Evolutionary conservation across 78 protist species (phyloP).

Genomic region (Cavenderia fasciculata): DNA sequence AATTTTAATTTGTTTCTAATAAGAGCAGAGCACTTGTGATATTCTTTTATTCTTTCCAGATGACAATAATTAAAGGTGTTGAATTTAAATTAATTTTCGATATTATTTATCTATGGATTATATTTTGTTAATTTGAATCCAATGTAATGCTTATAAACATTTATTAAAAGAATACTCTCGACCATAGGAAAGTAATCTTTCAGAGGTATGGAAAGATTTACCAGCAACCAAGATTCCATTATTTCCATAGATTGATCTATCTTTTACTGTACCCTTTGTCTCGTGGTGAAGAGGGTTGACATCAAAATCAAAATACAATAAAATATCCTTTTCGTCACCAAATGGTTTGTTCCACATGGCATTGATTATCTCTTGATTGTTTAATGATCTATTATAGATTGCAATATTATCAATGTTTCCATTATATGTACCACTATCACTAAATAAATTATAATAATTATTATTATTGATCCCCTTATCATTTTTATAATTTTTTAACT

Average conservation of each 20-base stretch:
- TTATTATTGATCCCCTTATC: too few species aligned
- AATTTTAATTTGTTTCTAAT: too few species aligned
- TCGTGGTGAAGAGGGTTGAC: background rate
- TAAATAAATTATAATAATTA: background rate
- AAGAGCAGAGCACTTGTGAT: too few species aligned
- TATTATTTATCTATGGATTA: too few species aligned
- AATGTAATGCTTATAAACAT: conserved; percentile 32
- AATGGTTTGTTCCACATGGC: conserved; percentile 13
- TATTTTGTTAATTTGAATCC: too few species aligned
- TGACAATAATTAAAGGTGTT: too few species aligned
- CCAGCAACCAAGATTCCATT: background rate
- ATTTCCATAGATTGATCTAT: conserved; percentile 28
- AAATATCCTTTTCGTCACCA: background rate
- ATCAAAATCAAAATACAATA: conserved; percentile 41
- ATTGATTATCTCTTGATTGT: background rate
- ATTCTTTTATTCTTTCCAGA: too few species aligned
- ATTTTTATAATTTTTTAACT: too few species aligned
- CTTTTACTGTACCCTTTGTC: too few species aligned
- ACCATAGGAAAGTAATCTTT: conserved; percentile 1
- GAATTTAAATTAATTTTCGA: too few species aligned
- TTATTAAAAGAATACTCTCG: conserved; percentile 50
- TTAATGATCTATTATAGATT: conserved; percentile 27
- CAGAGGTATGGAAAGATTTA: background rate
- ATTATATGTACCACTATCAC: background rate
- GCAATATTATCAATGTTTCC: conserved; percentile 35